A percentile compares a stretch with the other conserved stretches of the same genome.
phyloP scores from a whole-genome alignment of 225 moss, liverwort and hornwort genomes.

The Polytrichum formosum region DNA sequence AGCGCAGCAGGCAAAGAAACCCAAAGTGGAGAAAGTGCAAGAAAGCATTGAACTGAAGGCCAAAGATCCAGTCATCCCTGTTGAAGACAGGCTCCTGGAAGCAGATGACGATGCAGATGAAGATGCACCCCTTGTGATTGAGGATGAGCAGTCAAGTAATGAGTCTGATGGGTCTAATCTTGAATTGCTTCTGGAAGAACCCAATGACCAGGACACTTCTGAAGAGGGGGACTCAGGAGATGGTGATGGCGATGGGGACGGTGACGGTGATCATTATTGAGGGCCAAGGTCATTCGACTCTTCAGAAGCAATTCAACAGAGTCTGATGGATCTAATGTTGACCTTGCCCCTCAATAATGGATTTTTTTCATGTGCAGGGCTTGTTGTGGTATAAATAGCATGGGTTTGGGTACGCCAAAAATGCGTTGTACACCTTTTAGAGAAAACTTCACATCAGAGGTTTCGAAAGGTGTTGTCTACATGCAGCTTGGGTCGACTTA shows the following conservation, averaged over 20 bases:
- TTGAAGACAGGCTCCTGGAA: constrained; percentile 40
- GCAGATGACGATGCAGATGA: constrained; percentile 53
- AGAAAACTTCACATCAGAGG: too few relatives aligned
- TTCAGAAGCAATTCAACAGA: too few relatives aligned
- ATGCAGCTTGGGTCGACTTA: too few relatives aligned
- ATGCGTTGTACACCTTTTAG: too few relatives aligned
- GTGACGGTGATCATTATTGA: too few relatives aligned
- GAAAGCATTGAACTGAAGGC: constrained; percentile 32
- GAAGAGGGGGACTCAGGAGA: constrained; percentile 16
- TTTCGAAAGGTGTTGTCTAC: too few relatives aligned
- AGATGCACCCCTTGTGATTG: constrained; percentile 40
- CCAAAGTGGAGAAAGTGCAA: constrained; percentile 22
- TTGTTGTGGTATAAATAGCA: too few relatives aligned
- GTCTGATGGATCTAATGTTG: too few relatives aligned
- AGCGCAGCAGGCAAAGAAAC: constrained; percentile 44
- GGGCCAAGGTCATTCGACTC: too few relatives aligned
- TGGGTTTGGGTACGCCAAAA: too few relatives aligned
- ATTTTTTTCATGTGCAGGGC: too few relatives aligned
- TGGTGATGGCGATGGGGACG: constrained; percentile 26
- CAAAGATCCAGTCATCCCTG: constrained; percentile 44
- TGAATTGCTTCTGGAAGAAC: constrained; percentile 34
- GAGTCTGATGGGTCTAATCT: constrained; percentile 23
- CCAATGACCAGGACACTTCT: constrained; percentile 21
- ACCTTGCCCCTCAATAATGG: too few relatives aligned
- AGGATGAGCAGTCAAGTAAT: constrained; percentile 36